Base-by-base conservation (phyloP, 495 filamentous ascomycete genomes). In the Penicillium cataractarum region DNA sequence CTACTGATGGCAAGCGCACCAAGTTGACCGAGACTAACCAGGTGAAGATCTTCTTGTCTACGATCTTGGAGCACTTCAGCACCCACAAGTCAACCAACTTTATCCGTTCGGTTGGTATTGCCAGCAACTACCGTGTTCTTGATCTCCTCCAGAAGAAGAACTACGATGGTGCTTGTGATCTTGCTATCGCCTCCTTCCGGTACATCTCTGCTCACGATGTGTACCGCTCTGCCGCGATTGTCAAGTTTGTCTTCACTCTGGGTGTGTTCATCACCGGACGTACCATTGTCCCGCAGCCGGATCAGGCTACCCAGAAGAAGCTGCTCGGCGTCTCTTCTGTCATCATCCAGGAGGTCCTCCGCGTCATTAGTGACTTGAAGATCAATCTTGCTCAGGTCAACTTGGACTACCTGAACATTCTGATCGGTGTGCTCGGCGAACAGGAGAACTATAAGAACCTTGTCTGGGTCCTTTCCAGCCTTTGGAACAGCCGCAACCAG, bases 401-500 rank as follows among this genome's bases (percentile, higher is more conserved):
- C 60, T 52, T 71, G 8, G 60, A 60, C 31, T 65, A 77, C 60
- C 65, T 79, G 12, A 76, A 77, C 67, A 66, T 65, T 55, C 57
- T 77, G 12, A 77, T 76, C 35, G 67, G 65, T 26, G 48, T 76
- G 7, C 74, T 79, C 5, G 75, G 74, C 31, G 72, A 76, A 50
- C 69, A 77, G 19, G 58, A 76, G 33, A 75, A 78, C 42, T 78
- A 76, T 69, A 70, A 72, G 56, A 74, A 57, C 55, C 70, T 79
- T 8, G 71, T 72, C 19, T 77, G 75, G 74, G 54, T 77, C 2
- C 68, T 79, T 13, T 64, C 62, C 31, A 42, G 71, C 1, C 71
- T 79, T 32, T 77, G 75, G 76, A 64, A 67, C 53, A 70, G 60
- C 58, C 76, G 76, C 60, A 73, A 76, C 40, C 55, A 65, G 48